These are phyloP conservation scores for Otatea glauca DNA, from an alignment of 176 grass and related monocot genomes.

Conservation along the genomic window DNA sequence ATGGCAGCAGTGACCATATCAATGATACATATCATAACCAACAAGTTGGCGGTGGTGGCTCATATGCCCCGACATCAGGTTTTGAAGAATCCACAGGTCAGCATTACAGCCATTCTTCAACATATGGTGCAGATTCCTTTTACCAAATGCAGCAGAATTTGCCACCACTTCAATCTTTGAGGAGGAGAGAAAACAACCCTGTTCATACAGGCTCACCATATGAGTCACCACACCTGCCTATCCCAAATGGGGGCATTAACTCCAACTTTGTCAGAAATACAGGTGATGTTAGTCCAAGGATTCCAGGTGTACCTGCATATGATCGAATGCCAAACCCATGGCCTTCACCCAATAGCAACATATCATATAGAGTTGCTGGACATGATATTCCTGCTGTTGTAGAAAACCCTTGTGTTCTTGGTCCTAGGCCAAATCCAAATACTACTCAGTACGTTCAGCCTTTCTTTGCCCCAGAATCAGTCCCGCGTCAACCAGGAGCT, in stretches of 20 bases:
- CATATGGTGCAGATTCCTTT: conserved; percentile 70
- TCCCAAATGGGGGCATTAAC: conserved; percentile 62
- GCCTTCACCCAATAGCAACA: conserved; percentile 48
- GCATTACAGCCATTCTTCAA: conserved; percentile 64
- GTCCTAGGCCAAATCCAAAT: conserved; percentile 57
- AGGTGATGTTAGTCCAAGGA: conserved; percentile 74
- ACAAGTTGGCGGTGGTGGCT: conserved; percentile 50
- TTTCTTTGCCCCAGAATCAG: conserved; percentile 53
- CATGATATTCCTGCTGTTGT: conserved; percentile 63
- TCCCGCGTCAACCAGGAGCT: conserved; percentile 50
- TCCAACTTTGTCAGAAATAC: conserved; percentile 61
- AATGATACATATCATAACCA: conserved; percentile 73
- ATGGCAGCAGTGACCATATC: conserved; percentile 44
- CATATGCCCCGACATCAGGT: conserved; percentile 50
- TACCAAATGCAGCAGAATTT: conserved; percentile 83
- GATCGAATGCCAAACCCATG: conserved; percentile 56
- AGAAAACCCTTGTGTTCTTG: conserved; percentile 44
- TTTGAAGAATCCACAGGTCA: conserved; percentile 58
- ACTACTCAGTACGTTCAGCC: conserved; percentile 43
- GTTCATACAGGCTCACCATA: conserved; percentile 52
- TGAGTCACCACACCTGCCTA: conserved; percentile 54
- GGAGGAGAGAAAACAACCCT: conserved; percentile 62
- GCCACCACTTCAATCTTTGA: conserved; percentile 68
- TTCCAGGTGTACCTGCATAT: conserved; percentile 52
- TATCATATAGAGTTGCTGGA: conserved; percentile 57